Conservation (phyloP, 1,284 basidiomycete genomes). For the Ganoderma meredithae region DNA sequence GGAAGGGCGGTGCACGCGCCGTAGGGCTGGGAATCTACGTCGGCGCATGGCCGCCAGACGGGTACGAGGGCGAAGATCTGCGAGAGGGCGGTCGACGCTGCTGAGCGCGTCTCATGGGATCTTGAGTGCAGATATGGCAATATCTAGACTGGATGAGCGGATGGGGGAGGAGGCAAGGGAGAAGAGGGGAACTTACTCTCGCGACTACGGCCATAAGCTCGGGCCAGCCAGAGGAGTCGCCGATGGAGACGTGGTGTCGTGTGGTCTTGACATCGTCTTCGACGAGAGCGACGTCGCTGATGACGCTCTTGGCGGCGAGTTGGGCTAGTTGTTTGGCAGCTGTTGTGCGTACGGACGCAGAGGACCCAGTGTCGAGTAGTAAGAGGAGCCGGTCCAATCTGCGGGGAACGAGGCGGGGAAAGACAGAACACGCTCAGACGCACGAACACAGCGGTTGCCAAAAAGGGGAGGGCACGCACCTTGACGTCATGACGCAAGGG, state of each 20-base stretch:
- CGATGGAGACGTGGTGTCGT: slow-evolving; percentile 63
- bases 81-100: slow-evolving; percentile 86
- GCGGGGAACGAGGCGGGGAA: slow-evolving; percentile 1
- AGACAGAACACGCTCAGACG: neutral
- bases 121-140: slow-evolving; percentile 89
- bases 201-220: slow-evolving; percentile 86
- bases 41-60: slow-evolving; percentile 74
- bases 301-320: slow-evolving; percentile 83
- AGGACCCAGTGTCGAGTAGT: slow-evolving; percentile 91
- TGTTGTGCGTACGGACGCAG: slow-evolving; percentile 83
- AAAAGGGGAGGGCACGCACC: slow-evolving; percentile 49
- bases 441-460: slow-evolving; percentile 34
- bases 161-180: neutral
- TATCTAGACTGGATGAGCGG: slow-evolving; percentile 57
- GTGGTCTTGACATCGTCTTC: slow-evolving; percentile 78
- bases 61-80: slow-evolving; percentile 88
- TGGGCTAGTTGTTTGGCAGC: slow-evolving; percentile 94
- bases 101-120: slow-evolving; percentile 86
- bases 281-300: slow-evolving; percentile 80
- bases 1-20: slow-evolving; percentile 39
- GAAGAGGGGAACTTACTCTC: slow-evolving; percentile 56
- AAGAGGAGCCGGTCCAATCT: slow-evolving; percentile 94
- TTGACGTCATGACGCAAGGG: slow-evolving; percentile 69
- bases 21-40: slow-evolving; percentile 39
- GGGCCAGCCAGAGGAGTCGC: slow-evolving; percentile 77